Base-by-base conservation (phyloP, 225 moss, liverwort and hornwort species). In the Polytrichum commune region DNA sequence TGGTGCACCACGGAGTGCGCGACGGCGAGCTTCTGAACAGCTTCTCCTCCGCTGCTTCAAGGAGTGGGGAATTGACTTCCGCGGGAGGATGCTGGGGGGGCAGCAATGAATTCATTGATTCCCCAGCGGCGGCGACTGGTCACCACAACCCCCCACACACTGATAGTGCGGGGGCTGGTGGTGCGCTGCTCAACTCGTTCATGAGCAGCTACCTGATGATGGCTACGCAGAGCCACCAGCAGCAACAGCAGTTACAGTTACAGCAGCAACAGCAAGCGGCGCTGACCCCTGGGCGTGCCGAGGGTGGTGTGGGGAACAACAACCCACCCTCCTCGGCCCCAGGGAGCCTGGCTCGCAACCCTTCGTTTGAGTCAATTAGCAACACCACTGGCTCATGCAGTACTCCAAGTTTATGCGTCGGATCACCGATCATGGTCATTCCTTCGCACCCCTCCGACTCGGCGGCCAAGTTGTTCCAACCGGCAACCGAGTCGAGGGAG, bases 361-460 rank as follows among this genome's bases (percentile, higher is more conserved):
- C 84, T 18, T 82, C 88, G 74, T 88, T 74, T 88, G 88, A 88
- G 88, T 88, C 88, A 1, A 77, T 78, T 30, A 86, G 75, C 69
- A 75, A 63, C 54, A 88, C 71, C 54, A 88, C 71, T 66, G 88
- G 80, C 84, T 88, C 88, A 88, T 88, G 88, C 88, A 88, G 88
- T 88, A 88, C 88, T 88, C 88, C 88, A 88, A 88, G 88, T 88
- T 85, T 88, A 77, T 85, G 84, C 84, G 84, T 74, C 62, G 84
- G 82, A 80, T 85, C 82, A 85, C 88, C 84, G 76, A 75, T 8
- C 3, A 82, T 82, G 88, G 88, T 88, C 71, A 74, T 57, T 80
- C 84, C 82, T 71, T 63, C 88, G 84, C 84, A 73, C 76, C 82
- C 84, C 79, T 85, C 75, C 57, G 79, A 84, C 75, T 73, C 84